Percentiles rank a stretch among this genome's conserved stretches.
These are phyloP conservation scores for Rhizophlyctis rosea DNA, from an alignment of 192 early-diverging fungal species.

Conservation along the genomic window DNA sequence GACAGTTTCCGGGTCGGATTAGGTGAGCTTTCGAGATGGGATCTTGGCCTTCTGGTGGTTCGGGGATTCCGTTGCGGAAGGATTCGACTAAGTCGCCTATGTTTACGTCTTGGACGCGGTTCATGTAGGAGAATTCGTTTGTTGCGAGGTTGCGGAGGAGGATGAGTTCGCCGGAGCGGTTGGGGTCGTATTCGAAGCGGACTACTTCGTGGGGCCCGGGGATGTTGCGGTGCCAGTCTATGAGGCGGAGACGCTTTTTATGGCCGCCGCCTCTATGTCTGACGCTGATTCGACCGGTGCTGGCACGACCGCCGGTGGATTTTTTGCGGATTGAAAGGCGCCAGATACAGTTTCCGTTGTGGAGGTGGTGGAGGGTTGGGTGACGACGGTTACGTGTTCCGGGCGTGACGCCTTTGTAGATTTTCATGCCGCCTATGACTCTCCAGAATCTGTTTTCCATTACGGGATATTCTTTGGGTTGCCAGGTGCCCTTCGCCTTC, in stretches of 20 bases:
- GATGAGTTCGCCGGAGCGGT: constrained; percentile 81
- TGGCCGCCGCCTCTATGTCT: constrained; percentile 92
- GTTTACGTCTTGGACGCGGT: constrained; percentile 74
- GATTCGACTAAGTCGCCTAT: constrained; percentile 72
- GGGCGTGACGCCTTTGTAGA: constrained; percentile 84
- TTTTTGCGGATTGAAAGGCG: constrained; percentile 80
- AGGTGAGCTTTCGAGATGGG: constrained; percentile 38
- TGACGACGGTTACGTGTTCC: constrained; percentile 82
- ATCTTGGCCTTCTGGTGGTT: constrained; percentile 14
- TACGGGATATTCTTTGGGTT: constrained; percentile 20
- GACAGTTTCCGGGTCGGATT: constrained; percentile 84
- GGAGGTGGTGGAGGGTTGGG: constrained; percentile 80
- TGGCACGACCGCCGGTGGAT: constrained; percentile 81
- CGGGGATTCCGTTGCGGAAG: constrained; percentile 45
- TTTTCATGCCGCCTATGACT: constrained; percentile 79
- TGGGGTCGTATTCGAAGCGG: constrained; percentile 94
- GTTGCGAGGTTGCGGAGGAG: constrained; percentile 76
- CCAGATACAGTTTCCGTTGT: constrained; percentile 80
- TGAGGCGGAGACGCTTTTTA: constrained; percentile 77
- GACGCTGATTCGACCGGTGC: constrained; percentile 84
- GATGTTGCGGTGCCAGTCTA: constrained; percentile 81
- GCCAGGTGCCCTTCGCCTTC: constrained; percentile 24
- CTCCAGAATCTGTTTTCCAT: constrained; percentile 52
- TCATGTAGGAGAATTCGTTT: constrained; percentile 79
- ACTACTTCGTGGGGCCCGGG: constrained; percentile 76